Evolutionary conservation across 306 rosid species (phyloP), one percentile per base, ranked within the genome.

Genomic region (Dalbergia oliveri): DNA sequence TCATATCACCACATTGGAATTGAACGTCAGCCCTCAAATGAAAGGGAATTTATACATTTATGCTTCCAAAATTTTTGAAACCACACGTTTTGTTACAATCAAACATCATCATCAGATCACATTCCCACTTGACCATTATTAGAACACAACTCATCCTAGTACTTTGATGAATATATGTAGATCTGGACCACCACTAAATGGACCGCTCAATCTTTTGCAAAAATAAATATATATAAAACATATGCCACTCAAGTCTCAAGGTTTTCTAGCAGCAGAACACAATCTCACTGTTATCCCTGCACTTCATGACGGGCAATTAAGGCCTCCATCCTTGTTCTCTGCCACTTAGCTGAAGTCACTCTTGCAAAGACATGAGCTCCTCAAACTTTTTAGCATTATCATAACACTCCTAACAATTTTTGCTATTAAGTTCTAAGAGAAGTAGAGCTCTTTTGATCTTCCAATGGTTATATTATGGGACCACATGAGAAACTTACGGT

Each of bases 281-380:
- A 3, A 14, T 7, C 3, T 21, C 14, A 33, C n/a, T 34, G 19
- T 62, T 11, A 61, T n/a, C 63, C 50, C 39, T 26, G 62, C 47
- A 31, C 33, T 37, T 4, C 41, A 37, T 37, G 70, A 62, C 8
- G 14, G 21, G 9, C 51, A 5, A n/a, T 31, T 21, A 15, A 75
- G n/a, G 76, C 72, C 66, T 70, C 21, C 80, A 63, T 39, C 45
- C n/a, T 56, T 57, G 34, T 15, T 69, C 71, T 57, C 71, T 57
- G 45, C 23, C 14, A 13, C 31, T 53, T 33, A 31, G 31, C 43
- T 18, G 15, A 49, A 13, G 39, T 59, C 54, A 33, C 60, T 53
- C 11, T 53, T 31, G 33, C 5, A 16, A 11, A 21, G 8, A 62
- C 34, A 37, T 15, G 66, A 61, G 35, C 66, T 50, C 73, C 3